These are phyloP conservation scores for Penicillium brasilianum DNA, from an alignment of 2,329 filamentous ascomycete species.

Conservation along the genomic window DNA sequence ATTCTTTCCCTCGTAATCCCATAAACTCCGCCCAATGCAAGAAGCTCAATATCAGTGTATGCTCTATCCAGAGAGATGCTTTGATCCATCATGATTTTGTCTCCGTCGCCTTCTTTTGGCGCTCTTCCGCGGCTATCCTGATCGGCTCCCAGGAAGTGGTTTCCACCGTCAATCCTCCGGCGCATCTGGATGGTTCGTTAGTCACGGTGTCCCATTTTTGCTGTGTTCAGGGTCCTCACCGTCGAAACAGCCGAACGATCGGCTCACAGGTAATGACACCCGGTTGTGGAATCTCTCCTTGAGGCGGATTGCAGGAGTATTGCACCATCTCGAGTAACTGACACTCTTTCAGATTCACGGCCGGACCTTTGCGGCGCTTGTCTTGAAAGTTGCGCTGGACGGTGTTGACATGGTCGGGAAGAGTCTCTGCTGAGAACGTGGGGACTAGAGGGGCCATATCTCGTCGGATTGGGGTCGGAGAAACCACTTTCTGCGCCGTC, in stretches of 20 bases:
- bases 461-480: not conserved
- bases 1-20: constrained; percentile 14
- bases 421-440: constrained; percentile 57
- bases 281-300: constrained; percentile 47
- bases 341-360: constrained; percentile 60
- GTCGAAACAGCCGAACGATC: constrained; percentile 63
- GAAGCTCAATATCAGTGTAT: not conserved
- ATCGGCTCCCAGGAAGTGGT: constrained; percentile 64
- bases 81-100: constrained; percentile 27
- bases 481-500: not conserved
- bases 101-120: constrained; percentile 31
- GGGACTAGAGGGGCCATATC: constrained; percentile 62
- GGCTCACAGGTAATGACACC: constrained; percentile 59
- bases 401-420: constrained; percentile 58
- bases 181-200: constrained; percentile 45
- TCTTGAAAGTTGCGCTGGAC: constrained; percentile 51
- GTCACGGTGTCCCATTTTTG: not conserved
- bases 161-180: constrained; percentile 62
- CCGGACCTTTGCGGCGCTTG: constrained; percentile 57
- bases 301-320: constrained; percentile 64
- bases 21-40: constrained; percentile 27
- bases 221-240: constrained; percentile 49
- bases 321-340: constrained; percentile 64
- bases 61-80: not conserved
- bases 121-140: constrained; percentile 40